Evolutionary conservation across 306 rosid species (phyloP).

Genomic region (Pyrus pyrifolia): DNA sequence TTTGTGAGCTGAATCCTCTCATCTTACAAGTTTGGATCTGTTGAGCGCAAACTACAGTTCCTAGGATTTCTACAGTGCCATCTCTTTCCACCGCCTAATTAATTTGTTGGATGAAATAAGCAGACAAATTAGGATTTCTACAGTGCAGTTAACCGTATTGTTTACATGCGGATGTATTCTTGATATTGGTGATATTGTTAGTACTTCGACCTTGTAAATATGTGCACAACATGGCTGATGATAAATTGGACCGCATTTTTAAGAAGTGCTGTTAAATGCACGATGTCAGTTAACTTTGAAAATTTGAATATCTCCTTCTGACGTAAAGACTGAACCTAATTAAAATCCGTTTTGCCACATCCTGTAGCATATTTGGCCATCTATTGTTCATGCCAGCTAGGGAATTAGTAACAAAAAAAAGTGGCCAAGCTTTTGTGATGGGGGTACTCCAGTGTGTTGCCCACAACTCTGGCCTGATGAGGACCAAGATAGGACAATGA

Average conservation of each 20-base stretch:
- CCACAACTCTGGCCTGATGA: conserved; percentile 10
- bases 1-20: conserved; percentile 67
- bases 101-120: no score
- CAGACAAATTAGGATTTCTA: no score
- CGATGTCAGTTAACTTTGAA: not conserved
- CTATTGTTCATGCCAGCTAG: conserved; percentile 5
- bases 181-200: no score
- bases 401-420: no score
- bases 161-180: no score
- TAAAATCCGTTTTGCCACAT: conserved; percentile 41
- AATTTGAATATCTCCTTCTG: conserved; percentile 39
- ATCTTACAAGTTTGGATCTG: conserved; percentile 40
- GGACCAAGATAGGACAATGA: not conserved
- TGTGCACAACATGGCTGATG: no score
- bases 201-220: no score
- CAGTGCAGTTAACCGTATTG: no score
- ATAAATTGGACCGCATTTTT: no score
- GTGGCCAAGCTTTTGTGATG: conserved; percentile 47
- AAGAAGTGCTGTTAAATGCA: no score
- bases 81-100: conserved; percentile 58
- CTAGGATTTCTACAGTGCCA: conserved; percentile 46
- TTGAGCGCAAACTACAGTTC: conserved; percentile 42
- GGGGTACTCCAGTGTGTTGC: conserved; percentile 39
- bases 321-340: conserved; percentile 17
- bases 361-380: conserved; percentile 34